Evolutionary conservation across 1,284 basidiomycete species (phyloP), one percentile per base, ranked within the genome.

Genomic region (Pyrrhoderma noxium): DNA sequence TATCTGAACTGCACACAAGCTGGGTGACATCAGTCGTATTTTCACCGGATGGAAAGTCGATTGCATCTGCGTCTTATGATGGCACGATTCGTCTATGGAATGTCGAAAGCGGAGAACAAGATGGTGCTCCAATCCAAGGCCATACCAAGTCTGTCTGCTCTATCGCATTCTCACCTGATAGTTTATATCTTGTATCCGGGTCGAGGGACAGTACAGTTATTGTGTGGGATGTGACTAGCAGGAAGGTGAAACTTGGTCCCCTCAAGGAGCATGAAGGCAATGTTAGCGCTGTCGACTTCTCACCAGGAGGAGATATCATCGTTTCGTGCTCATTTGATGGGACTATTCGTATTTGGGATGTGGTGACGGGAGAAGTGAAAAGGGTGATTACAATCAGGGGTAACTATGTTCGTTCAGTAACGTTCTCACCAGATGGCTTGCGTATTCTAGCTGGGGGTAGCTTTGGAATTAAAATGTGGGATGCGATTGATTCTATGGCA

Each of bases 321-420:
- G 80, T 98, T 18, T 89, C 91, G 0, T 95, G 93, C 47, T 90
- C 91, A 35, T 11, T 0, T 11, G 45, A 47, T 36, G 5, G 34
- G 16, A 47, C 31, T 3, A 34, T 47, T 9, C 11, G 8, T 2
- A 16, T 47, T 14, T 47, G 45, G 45, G n/a, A n/a, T n/a, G n/a
- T n/a, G n/a, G n/a, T n/a, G n/a, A n/a, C n/a, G n/a, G n/a, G n/a
- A n/a, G n/a, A n/a, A n/a, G n/a, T n/a, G n/a, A n/a, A n/a, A n/a
- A n/a, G n/a, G n/a, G n/a, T n/a, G n/a, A n/a, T n/a, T n/a, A n/a
- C n/a, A n/a, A n/a, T n/a, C n/a, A n/a, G n/a, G n/a, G n/a, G n/a
- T n/a, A n/a, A n/a, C n/a, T n/a, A n/a, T n/a, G n/a, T n/a, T n/a
- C n/a, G n/a, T n/a, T n/a, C n/a, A n/a, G n/a, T n/a, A n/a, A n/a